A percentile compares a stretch with the other conserved stretches of the same genome.
Conservation (phyloP, 169 alveolate species). For the Toxoplasma gondii region DNA sequence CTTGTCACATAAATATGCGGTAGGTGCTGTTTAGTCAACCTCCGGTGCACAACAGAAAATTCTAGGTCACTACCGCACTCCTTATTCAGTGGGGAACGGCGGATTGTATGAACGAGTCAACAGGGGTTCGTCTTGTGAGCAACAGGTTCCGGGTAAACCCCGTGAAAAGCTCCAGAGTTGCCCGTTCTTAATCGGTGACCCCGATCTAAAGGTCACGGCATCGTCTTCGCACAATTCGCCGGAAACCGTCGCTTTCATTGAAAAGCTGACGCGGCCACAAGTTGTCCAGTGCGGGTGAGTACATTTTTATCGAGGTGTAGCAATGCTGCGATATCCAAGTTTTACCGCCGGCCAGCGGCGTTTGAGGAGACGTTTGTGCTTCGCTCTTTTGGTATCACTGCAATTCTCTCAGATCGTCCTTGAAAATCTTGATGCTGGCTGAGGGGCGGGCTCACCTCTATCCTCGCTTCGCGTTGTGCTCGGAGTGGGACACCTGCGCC, state of each 20-base stretch:
- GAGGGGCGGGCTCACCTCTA: slow-evolving; percentile 69
- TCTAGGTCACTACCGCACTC: too few relatives aligned
- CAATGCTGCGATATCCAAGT: neutral
- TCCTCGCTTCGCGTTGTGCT: slow-evolving; percentile 72
- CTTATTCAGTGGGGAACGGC: too few relatives aligned
- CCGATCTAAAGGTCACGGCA: slow-evolving; percentile 30
- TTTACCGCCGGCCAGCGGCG: neutral
- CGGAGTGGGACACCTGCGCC: slow-evolving; percentile 80
- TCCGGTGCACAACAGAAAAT: too few relatives aligned
- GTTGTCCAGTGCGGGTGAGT: slow-evolving; percentile 50
- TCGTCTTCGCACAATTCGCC: slow-evolving; percentile 46
- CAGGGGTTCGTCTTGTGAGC: neutral
- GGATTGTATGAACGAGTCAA: neutral
- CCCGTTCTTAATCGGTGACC: neutral
- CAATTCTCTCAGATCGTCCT: slow-evolving; percentile 65
- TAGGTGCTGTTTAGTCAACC: too few relatives aligned
- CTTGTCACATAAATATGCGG: too few relatives aligned
- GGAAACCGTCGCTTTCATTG: neutral
- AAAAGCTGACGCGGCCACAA: slow-evolving; percentile 13
- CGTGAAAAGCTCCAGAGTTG: neutral
- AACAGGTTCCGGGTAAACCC: slow-evolving; percentile 22
- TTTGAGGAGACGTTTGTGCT: neutral
- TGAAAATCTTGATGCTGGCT: slow-evolving; percentile 70
- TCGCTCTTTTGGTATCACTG: neutral
- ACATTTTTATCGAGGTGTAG: neutral